Evolutionary conservation across 768 basidiomycete species (phyloP), one percentile per base, ranked within the genome.

Genomic region (Dioszegia hungarica): DNA sequence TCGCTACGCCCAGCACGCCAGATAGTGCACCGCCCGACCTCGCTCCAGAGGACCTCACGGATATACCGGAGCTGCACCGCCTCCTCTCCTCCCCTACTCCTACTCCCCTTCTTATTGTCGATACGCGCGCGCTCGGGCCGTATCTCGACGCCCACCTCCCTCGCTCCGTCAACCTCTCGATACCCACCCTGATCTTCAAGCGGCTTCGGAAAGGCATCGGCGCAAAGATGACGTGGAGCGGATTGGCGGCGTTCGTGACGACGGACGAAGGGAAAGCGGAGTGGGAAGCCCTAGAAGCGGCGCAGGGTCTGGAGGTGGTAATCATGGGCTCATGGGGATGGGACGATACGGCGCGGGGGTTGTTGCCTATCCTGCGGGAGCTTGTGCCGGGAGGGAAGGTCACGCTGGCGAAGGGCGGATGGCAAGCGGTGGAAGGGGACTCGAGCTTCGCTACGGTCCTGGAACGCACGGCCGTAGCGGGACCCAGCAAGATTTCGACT

Each of bases 161-260:
- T 36, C 78, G 84, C 62, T 87, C 86, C 73, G 82, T 90, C 58
- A 92, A 92, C 76, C 81, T 95, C 45, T 86, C 86, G 29, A 88
- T 95, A 39, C 91, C 92, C 0, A 87, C 89, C 24, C 83, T 95
- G 67, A 90, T 95, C 68, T 83, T 92, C 64, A 91, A 90, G 75
- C 85, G 91, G 19, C 86, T 82, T 61, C 81, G 84, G 59, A 88
- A 87, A 70, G 83, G 86, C 1, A 31, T 66, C 25, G 62, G 55
- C 24, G 55, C 62, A 17, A 65, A 62, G 31, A 22, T 58, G 24
- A 61, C 59, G 1, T 84, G 81, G 61, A 84, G 85, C 61, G 81
- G 85, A 0, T 78, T 94, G 54, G 84, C 85, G 47, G 85, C 87
- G 66, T 94, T 86, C 70, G 83, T 91, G 67, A 90, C 87, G 4